Percentiles rank a stretch among this genome's conserved stretches.
Conservation (phyloP, 306 rosid genomes). For the Astragalus membranaceus region DNA sequence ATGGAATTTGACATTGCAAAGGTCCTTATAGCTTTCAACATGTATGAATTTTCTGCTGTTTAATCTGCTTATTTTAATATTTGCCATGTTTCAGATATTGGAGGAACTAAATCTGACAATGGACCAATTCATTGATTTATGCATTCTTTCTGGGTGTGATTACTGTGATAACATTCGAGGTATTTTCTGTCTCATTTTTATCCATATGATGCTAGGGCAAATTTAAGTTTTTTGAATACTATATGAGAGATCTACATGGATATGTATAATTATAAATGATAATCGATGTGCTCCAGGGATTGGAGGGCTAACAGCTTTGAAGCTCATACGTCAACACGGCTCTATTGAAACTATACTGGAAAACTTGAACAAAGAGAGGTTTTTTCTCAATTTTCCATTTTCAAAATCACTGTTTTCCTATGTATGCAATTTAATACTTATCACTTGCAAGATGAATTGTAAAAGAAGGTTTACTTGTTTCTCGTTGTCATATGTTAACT, state of each 20-base stretch:
- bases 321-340: conserved; percentile 93
- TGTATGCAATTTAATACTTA: neutral
- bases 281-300: conserved; percentile 54
- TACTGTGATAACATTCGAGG: conserved; percentile 94
- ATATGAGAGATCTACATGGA: conserved; percentile 2
- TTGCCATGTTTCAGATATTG: conserved; percentile 54
- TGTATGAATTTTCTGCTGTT: neutral
- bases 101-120: conserved; percentile 75
- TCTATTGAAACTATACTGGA: conserved; percentile 80
- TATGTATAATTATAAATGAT: neutral
- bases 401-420: neutral
- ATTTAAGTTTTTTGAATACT: neutral
- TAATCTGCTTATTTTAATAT: conserved; percentile 18
- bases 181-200: conserved; percentile 20
- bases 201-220: neutral
- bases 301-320: conserved; percentile 92
- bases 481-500: conserved; percentile 4
- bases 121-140: conserved; percentile 95
- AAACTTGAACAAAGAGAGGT: conserved; percentile 88
- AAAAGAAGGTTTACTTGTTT: conserved; percentile 1
- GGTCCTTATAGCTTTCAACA: conserved; percentile 40
- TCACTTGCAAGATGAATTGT: neutral
- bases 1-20: conserved; percentile 92
- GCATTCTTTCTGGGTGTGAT: conserved; percentile 97
- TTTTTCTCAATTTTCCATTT: conserved; percentile 9